Evolutionary conservation across 305 asterid species (phyloP), one percentile per base, ranked within the genome.

Genomic region (Fraxinus velutina): DNA sequence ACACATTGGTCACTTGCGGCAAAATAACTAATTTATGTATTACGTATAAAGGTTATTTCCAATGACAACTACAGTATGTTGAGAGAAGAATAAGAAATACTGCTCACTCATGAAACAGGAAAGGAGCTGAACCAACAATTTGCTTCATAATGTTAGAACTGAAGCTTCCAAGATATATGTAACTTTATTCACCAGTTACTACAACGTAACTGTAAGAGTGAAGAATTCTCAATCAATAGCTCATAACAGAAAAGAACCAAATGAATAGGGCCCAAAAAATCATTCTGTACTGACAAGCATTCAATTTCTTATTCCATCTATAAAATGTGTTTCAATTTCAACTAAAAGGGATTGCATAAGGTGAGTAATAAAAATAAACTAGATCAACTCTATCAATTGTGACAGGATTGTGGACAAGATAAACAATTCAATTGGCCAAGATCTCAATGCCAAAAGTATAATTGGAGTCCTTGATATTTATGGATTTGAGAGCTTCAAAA

Each of bases 371-470:
- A 84, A 72, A 7, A 24, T 39, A 73, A 68, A 79, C 75, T 30
- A 71, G 13, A 71, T 36, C 24, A 71, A 71, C 27, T 81, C 39
- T 66, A 30, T 80, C 77, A 78, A 44, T 75, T 50, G 70, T 80
- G 88, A 85, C 92, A 94, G 98, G 98, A 87, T 94, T 78, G 98
- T 94, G 85, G 97, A 94, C 88, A 94, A 91, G 92, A 94, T 94
- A 88, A 94, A 94, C 88, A 89, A 29, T 86, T 94, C 98, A 8
- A 94, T 94, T 24, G 98, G 98, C 79, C 97, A 93, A 84, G 98
- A 94, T 86, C 93, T 97, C 3, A 83, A 87, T 70, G 97, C 98
- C 37, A 94, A 91, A 88, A 89, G 91, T 92, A 92, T 94, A 78
- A 94, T 94, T 7, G 98, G 98, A 75, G 98, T 94, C 79, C 92